Evolutionary conservation across 768 basidiomycete genomes (phyloP), one percentile per base, ranked within the genome.

Genomic region (Peribolospora kevripleyi): DNA sequence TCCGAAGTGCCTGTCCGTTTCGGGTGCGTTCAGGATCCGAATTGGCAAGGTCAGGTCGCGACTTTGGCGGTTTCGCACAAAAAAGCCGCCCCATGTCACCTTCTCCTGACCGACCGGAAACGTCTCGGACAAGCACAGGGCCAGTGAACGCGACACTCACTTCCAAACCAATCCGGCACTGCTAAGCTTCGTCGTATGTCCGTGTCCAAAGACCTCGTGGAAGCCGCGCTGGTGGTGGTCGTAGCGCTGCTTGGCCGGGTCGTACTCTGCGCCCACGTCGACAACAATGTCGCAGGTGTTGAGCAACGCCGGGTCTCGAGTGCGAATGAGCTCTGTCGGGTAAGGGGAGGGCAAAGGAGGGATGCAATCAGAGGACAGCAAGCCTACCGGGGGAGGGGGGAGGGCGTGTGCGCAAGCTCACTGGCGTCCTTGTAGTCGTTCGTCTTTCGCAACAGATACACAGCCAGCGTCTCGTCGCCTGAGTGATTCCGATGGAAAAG

Each of bases 181-280:
- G 25, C 81, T 84, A 42, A 98, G 69, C 70, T 97, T 98, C 54
- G 86, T 95, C 25, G 68, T 69, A 64, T 83, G 87, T 6, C 82
- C 86, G 60, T 81, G 72, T 3, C 87, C 91, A 65, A 98, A 93
- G 37, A 83, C 75, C 65, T 91, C 83, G 5, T 71, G 72, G 67
- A 98, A 98, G 0, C 82, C 88, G 46, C 90, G 77, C 64, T 98
- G 91, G 65, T 98, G 91, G 65, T 98, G 91, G 67, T 98, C 91
- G 66, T 86, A 98, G 45, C 81, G 75, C 53, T 80, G 76, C 54
- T 73, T 77, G 57, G 70, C 70, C 63, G 79, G 77, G 54, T 91
- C 85, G 66, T 95, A 98, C 36, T 83, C 74, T 5, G 83, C 88
- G 7, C 93, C 90, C 51, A 98, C 63, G 64, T 98, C 91, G 36